Evolutionary conservation across 768 basidiomycete genomes (phyloP).

Genomic region (Tulasnella calospora): DNA sequence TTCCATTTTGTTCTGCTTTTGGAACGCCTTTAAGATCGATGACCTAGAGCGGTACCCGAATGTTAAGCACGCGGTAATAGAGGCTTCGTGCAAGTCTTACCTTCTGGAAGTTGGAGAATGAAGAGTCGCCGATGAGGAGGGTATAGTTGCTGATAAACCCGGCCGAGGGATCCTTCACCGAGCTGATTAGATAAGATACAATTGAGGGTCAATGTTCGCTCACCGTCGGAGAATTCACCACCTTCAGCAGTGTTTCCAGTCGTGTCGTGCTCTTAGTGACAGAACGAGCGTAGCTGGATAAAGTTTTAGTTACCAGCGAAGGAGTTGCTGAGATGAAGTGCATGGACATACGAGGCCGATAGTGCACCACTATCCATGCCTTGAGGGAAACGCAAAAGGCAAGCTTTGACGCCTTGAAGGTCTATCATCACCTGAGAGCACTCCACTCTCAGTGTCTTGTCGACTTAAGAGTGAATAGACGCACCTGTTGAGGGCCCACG

Average conservation of each 20-base stretch:
- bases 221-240: slow-evolving; percentile 88
- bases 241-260: slow-evolving; percentile 89
- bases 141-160: slow-evolving; percentile 96
- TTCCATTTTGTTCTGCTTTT: slow-evolving; percentile 75
- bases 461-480: slow-evolving; percentile 29
- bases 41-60: slow-evolving; percentile 50
- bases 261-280: slow-evolving; percentile 74
- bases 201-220: slow-evolving; percentile 33
- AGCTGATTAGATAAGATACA: neutral
- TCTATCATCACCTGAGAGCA: slow-evolving; percentile 72
- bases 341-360: slow-evolving; percentile 27
- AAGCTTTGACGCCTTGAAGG: slow-evolving; percentile 78
- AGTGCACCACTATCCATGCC: slow-evolving; percentile 27
- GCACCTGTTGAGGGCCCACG: slow-evolving; percentile 93
- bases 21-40: slow-evolving; percentile 92
- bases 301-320: slow-evolving; percentile 28
- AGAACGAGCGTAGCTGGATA: slow-evolving; percentile 70
- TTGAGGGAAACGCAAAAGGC: slow-evolving; percentile 68
- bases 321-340: neutral
- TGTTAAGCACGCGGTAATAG: neutral
- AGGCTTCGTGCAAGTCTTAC: slow-evolving; percentile 39
- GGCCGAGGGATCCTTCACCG: slow-evolving; percentile 73
- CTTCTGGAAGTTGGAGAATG: slow-evolving; percentile 98
- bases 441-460: neutral
- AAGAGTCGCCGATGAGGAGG: slow-evolving; percentile 86